Evolutionary conservation across 225 moss, liverwort and hornwort species (phyloP).

Genomic region (Polytrichum commune): DNA sequence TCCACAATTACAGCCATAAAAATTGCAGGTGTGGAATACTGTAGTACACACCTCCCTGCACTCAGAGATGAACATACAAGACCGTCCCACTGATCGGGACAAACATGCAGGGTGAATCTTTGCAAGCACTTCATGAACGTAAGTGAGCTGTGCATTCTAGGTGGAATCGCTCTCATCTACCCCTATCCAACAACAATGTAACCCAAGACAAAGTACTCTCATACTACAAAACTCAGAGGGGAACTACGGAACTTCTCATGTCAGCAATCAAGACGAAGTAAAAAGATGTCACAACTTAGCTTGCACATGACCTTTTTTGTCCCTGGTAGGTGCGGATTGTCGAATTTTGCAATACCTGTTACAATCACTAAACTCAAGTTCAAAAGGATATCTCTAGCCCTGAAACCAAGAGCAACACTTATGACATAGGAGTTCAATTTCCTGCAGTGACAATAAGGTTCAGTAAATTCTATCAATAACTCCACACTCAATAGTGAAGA

Average conservation of each 20-base stretch:
- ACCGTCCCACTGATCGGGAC: no score
- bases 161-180: no score
- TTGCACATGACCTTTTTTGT: slow-evolving; percentile 87
- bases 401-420: background rate
- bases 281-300: slow-evolving; percentile 50
- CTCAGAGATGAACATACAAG: no score
- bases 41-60: no score
- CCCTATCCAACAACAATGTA: no score
- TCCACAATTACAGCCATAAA: no score
- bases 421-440: background rate
- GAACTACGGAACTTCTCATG: background rate
- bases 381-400: background rate
- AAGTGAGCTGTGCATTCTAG: no score
- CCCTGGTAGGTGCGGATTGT: slow-evolving; percentile 64
- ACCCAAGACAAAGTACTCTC: background rate
- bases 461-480: no score
- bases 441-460: background rate
- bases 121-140: no score
- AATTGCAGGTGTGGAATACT: no score
- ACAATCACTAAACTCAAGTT: slow-evolving; percentile 6
- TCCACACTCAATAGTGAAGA: no score
- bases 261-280: background rate
- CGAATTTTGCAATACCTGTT: slow-evolving; percentile 89
- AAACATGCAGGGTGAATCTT: no score
- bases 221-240: background rate